Base-by-base conservation (phyloP, 345 rosid species). In the Eucalyptus cloeziana region DNA sequence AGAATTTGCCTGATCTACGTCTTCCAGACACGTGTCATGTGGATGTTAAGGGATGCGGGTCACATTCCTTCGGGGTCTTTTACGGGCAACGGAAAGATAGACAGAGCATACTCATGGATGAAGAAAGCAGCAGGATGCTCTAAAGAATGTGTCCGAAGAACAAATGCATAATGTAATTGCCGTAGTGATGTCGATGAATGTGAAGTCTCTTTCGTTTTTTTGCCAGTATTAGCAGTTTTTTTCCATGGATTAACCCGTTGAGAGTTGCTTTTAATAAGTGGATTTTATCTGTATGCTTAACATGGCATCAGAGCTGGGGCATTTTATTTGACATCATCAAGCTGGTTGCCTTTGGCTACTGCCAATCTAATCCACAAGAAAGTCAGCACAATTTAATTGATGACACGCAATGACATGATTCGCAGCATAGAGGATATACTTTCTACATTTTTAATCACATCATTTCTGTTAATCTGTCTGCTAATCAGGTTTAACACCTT, bases 141-240 rank as follows among this genome's bases (percentile, higher is more conserved):
- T 96, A 45, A 95, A 87, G 91, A 92, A 88, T 89, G 92, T 94
- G 87, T 90, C 90, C 45, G 86, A 90, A 85, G 92, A 94, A 85
- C 93, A 93, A 87, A 91, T 97, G 91, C 91, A 93, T 86, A 94
- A 92, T 87, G 97, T 96, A 64, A 97, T 92, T 91, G 95, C 97
- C 99, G 99, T 96, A 93, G 91, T 89, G 86, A 37, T 83, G 19
- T 56, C 40, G 86, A 67, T n/a, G 14, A 43, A 27, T 80, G 89
- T 89, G 52, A 27, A 33, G 13, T 33, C 49, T 86, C 33, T 86
- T 44, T 43, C 27, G 80, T 50, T 47, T 71, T 71, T 33, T 64
- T 76, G 88, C 47, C 49, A 43, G 62, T 10, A 85, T 67, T 58
- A 16, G 44, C 3, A 31, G 25, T 81, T 19, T 81, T 71, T 81